phyloP scores from a whole-genome alignment of 768 basidiomycete genomes.

The Tricholoma sp. region DNA sequence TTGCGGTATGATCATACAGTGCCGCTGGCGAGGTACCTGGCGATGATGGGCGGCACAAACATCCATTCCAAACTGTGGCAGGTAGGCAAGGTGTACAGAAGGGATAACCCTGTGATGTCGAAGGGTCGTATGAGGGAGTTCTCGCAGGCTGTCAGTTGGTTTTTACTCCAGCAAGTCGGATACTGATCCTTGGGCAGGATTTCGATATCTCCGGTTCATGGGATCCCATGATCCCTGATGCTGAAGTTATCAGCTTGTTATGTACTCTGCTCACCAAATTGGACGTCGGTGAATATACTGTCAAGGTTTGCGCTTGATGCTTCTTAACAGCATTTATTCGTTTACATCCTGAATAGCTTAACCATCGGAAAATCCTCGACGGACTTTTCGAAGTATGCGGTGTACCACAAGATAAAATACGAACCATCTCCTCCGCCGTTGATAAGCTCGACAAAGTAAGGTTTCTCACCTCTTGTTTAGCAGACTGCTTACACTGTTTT shows the following conservation, averaged over 20 bases:
- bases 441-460: slow-evolving; percentile 96
- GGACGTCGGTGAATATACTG: slow-evolving; percentile 89
- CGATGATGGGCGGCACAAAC: slow-evolving; percentile 85
- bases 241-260: slow-evolving; percentile 78
- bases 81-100: slow-evolving; percentile 96
- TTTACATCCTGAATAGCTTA: slow-evolving; percentile 49
- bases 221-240: slow-evolving; percentile 98
- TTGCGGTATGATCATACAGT: slow-evolving; percentile 96
- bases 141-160: slow-evolving; percentile 78
- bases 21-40: slow-evolving; percentile 90
- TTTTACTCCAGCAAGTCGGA: not conserved
- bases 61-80: slow-evolving; percentile 88
- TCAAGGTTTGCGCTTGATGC: slow-evolving; percentile 57
- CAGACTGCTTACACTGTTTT: not conserved
- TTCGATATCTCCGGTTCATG: slow-evolving; percentile 90
- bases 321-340: not conserved
- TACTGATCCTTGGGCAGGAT: slow-evolving; percentile 48
- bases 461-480: not conserved
- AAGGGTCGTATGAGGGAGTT: slow-evolving; percentile 99
- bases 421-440: slow-evolving; percentile 91
- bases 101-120: slow-evolving; percentile 95
- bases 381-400: slow-evolving; percentile 97
- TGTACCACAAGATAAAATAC: slow-evolving; percentile 84
- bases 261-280: slow-evolving; percentile 78
- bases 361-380: slow-evolving; percentile 95